These are phyloP conservation scores for Xylaria grammica DNA, from an alignment of 495 filamentous ascomycete species.

Conservation along the genomic window DNA sequence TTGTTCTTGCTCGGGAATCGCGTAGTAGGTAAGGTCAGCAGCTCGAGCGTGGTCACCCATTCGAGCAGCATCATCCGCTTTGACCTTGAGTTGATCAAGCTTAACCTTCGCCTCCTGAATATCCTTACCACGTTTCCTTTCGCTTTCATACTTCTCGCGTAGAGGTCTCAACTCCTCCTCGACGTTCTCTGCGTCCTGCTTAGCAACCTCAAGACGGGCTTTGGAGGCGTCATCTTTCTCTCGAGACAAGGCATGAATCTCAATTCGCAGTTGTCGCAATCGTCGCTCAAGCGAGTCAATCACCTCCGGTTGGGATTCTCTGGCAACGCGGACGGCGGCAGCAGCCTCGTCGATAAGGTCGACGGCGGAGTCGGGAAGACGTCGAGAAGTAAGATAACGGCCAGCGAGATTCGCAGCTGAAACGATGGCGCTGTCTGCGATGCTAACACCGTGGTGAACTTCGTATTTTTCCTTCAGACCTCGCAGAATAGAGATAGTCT, in stretches of 20 bases:
- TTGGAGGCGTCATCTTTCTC: conserved; percentile 95
- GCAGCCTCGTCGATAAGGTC: conserved; percentile 97
- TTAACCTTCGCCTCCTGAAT: conserved; percentile 98
- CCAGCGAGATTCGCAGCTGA: conserved; percentile 86
- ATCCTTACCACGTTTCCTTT: conserved; percentile 83
- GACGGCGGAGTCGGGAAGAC: conserved; percentile 94
- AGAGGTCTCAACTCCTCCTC: conserved; percentile 89
- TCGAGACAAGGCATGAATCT: conserved; percentile 90
- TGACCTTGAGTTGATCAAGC: conserved; percentile 83
- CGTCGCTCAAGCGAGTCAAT: conserved; percentile 91
- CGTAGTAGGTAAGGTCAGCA: conserved; percentile 94
- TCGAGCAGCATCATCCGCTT: conserved; percentile 90
- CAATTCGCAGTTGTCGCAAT: conserved; percentile 88
- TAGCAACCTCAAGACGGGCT: conserved; percentile 76
- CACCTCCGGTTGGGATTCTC: conserved; percentile 93
- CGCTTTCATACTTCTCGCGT: conserved; percentile 92
- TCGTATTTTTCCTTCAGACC: conserved; percentile 97
- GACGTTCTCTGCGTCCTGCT: conserved; percentile 88
- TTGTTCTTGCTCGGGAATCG: conserved; percentile 87
- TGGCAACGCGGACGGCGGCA: conserved; percentile 88
- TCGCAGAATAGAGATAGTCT: conserved; percentile 96
- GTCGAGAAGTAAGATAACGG: conserved; percentile 86
- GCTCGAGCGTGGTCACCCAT: conserved; percentile 78
- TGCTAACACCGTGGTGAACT: conserved; percentile 96
- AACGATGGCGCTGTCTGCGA: conserved; percentile 91